These are phyloP conservation scores for Cyclaneusma minus DNA, from an alignment of 2,329 filamentous ascomycete species.

Conservation along the genomic window DNA sequence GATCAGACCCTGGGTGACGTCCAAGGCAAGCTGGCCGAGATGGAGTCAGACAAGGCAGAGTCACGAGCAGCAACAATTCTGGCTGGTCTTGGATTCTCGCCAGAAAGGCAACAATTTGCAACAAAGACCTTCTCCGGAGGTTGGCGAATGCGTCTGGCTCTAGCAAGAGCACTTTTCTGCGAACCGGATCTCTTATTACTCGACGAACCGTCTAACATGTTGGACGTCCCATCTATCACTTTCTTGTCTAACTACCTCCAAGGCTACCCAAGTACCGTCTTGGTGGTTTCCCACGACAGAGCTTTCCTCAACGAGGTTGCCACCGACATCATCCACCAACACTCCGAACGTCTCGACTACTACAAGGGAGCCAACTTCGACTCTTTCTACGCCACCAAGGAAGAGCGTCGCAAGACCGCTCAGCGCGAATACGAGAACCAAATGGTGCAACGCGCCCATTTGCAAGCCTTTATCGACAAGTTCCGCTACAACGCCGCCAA, in stretches of 20 bases:
- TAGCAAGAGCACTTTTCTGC: constrained; percentile 92
- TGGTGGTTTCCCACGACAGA: constrained; percentile 97
- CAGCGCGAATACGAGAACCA: constrained; percentile 98
- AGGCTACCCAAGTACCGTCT: constrained; percentile 79
- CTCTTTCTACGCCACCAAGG: constrained; percentile 91
- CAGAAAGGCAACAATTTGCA: constrained; percentile 78
- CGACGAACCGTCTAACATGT: constrained; percentile 99
- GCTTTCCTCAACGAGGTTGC: constrained; percentile 97
- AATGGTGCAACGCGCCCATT: constrained; percentile 81
- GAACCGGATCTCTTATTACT: constrained; percentile 91
- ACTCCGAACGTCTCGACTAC: constrained; percentile 94
- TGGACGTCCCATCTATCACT: constrained; percentile 99
- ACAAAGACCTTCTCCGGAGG: constrained; percentile 98
- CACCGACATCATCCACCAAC: constrained; percentile 98
- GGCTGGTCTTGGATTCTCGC: constrained; percentile 89
- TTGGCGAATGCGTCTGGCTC: constrained; percentile 96
- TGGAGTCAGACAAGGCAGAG: constrained; percentile 98
- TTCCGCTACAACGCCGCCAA: constrained; percentile 99
- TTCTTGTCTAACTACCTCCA: constrained; percentile 96
- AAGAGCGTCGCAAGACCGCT: constrained; percentile 91
- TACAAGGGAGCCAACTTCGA: constrained; percentile 97
- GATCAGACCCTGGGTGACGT: constrained; percentile 86
- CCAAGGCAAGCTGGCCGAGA: constrained; percentile 82
- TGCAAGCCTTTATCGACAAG: constrained; percentile 98
- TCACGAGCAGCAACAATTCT: constrained; percentile 90